A percentile compares a stretch with the other conserved stretches of the same genome.
These are phyloP conservation scores for Aspergillus vadensis DNA, from an alignment of 2,329 filamentous ascomycete genomes.

Conservation along the genomic window DNA sequence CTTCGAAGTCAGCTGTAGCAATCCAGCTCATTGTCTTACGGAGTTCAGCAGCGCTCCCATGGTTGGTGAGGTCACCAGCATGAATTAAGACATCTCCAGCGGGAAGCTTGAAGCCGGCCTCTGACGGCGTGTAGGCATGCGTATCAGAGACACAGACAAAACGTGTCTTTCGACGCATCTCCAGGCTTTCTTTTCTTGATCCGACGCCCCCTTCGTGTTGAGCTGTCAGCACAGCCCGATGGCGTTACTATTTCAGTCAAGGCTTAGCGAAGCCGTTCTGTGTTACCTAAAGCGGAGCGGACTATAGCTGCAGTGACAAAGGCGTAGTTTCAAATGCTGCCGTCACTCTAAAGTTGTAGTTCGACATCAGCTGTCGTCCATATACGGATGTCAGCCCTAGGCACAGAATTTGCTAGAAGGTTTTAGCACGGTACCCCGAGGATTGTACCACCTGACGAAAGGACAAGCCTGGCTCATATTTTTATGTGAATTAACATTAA, in stretches of 20 bases:
- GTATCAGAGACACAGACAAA: slow-evolving; percentile 64
- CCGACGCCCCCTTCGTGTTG: neutral
- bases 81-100: slow-evolving; percentile 61
- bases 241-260: neutral
- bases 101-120: slow-evolving; percentile 54
- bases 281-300: too few relatives aligned
- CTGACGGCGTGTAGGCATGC: slow-evolving; percentile 53
- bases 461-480: neutral
- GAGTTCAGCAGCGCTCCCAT: slow-evolving; percentile 55
- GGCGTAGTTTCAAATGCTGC: neutral
- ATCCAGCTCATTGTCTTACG: slow-evolving; percentile 57
- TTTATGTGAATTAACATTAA: neutral
- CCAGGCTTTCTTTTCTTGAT: neutral
- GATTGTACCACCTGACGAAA: neutral
- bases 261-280: neutral
- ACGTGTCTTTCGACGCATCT: slow-evolving; percentile 47
- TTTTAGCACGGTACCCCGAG: neutral
- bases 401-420: neutral
- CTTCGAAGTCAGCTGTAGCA: slow-evolving; percentile 54
- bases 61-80: slow-evolving; percentile 61
- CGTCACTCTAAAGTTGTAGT: neutral
- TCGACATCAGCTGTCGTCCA: neutral
- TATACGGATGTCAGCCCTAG: neutral
- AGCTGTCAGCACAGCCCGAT: neutral
- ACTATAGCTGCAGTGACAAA: neutral